Evolutionary conservation across 768 basidiomycete genomes (phyloP).

Genomic region (Lentinula sp.): DNA sequence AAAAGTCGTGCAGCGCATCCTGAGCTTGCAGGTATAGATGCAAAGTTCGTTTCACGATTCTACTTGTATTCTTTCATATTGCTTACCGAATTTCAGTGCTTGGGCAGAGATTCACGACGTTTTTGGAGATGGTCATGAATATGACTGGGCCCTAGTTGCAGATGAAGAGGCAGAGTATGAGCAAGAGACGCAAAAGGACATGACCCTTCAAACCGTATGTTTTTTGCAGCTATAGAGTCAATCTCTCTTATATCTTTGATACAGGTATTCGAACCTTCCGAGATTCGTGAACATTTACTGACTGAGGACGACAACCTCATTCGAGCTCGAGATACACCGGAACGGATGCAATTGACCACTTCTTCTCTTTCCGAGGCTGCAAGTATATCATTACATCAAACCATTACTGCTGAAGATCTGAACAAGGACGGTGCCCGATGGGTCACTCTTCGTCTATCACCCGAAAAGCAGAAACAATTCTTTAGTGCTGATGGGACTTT

Average conservation of each 20-base stretch:
- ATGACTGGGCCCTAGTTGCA: constrained; percentile 87
- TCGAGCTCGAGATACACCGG: constrained; percentile 84
- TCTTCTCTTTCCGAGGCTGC: constrained; percentile 73
- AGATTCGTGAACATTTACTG: constrained; percentile 83
- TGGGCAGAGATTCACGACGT: constrained; percentile 96
- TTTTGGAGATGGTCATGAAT: constrained; percentile 95
- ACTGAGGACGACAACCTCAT: constrained; percentile 94
- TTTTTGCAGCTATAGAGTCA: constrained; percentile 6
- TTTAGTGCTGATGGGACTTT: constrained; percentile 60
- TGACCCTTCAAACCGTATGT: constrained; percentile 79
- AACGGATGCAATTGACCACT: constrained; percentile 89
- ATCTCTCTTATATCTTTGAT: constrained; percentile 7
- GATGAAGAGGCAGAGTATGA: constrained; percentile 59
- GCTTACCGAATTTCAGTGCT: constrained; percentile 42
- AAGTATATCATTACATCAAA: constrained; percentile 51
- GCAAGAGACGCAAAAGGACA: constrained; percentile 56
- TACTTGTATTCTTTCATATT: neutral
- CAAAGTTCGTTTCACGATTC: constrained; percentile 49
- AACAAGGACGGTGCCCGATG: constrained; percentile 73
- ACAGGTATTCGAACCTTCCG: constrained; percentile 96
- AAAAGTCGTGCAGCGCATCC: constrained; percentile 58
- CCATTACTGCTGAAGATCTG: constrained; percentile 67
- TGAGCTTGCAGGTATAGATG: constrained; percentile 75
- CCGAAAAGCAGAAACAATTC: constrained; percentile 58
- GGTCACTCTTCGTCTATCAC: constrained; percentile 78